Percentiles rank a stretch among this genome's conserved stretches.
phyloP scores from a whole-genome alignment of 371 early-diverging fungal species.

The Haplosporangium sp. region DNA sequence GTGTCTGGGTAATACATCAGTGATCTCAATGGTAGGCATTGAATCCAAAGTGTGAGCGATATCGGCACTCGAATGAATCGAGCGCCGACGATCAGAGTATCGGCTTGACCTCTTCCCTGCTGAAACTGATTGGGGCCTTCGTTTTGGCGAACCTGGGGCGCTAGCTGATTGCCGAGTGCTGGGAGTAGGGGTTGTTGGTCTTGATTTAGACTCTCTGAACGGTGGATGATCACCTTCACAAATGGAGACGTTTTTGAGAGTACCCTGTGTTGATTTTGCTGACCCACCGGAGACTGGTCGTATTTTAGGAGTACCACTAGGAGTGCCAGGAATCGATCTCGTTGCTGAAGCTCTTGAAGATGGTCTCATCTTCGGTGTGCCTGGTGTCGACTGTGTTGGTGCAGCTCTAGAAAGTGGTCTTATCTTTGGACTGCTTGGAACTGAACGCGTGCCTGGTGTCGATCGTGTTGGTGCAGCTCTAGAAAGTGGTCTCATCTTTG shows the following conservation, averaged over 20 bases:
- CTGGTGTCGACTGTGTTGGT: too few species aligned
- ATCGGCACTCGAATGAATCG: neutral
- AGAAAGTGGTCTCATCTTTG: too few species aligned
- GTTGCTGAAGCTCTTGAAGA: too few species aligned
- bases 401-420: too few species aligned
- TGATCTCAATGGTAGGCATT: neutral
- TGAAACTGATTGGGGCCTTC: neutral
- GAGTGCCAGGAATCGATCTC: too few species aligned
- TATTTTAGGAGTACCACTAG: too few species aligned
- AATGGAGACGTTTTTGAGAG: neutral
- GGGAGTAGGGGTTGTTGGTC: neutral
- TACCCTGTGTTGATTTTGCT: neutral
- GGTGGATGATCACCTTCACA: neutral
- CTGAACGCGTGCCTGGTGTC: too few species aligned
- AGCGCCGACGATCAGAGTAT: neutral
- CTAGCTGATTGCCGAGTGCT: neutral
- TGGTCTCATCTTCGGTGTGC: too few species aligned
- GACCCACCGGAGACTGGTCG: too few species aligned
- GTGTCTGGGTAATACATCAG: constrained; percentile 6
- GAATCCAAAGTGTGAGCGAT: neutral
- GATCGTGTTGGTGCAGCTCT: too few species aligned
- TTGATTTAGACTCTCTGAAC: neutral
- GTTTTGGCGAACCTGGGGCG: constrained; percentile 11
- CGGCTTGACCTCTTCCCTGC: neutral
- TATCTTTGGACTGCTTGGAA: too few species aligned